Percentiles rank a stretch among this genome's conserved stretches.
phyloP scores from a whole-genome alignment of 73 alveolate genomes.

The Paraurostyla sp. region DNA sequence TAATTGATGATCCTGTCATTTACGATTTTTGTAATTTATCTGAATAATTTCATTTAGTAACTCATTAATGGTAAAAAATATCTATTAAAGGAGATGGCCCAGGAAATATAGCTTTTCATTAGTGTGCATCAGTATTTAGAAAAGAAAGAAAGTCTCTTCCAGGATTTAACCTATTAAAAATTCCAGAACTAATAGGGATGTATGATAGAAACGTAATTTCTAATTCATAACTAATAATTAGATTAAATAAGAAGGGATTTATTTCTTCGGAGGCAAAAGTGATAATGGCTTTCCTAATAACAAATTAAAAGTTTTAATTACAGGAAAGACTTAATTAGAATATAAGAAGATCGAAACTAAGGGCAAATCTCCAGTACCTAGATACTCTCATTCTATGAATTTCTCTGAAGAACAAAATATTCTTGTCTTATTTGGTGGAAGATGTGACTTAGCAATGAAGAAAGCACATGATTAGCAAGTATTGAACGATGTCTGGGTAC shows the following conservation, averaged over 20 bases:
- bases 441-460: not conserved
- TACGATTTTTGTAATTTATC: not conserved
- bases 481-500: slow-evolving; percentile 53
- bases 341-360: slow-evolving; percentile 30
- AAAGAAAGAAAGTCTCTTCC: not conserved
- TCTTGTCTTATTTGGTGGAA: slow-evolving; percentile 54
- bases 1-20: slow-evolving; percentile 10
- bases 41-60: not conserved
- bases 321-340: slow-evolving; percentile 26
- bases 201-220: not conserved
- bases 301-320: not conserved
- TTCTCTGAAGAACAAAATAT: not conserved
- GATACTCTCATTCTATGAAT: slow-evolving; percentile 53
- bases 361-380: slow-evolving; percentile 44
- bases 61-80: slow-evolving; percentile 8
- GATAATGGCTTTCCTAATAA: slow-evolving; percentile 32
- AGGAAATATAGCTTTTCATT: slow-evolving; percentile 52
- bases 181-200: not conserved
- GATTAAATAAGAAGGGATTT: slow-evolving; percentile 55
- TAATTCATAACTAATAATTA: not conserved
- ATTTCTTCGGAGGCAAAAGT: slow-evolving; percentile 53
- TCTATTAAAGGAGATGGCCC: slow-evolving; percentile 49
- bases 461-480: not conserved
- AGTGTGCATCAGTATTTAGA: slow-evolving; percentile 22
- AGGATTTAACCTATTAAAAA: not conserved